A percentile compares a stretch with the other conserved stretches of the same genome.
phyloP scores from a whole-genome alignment of 352 stramenopile genomes.

The Aphanomyces astaci region DNA sequence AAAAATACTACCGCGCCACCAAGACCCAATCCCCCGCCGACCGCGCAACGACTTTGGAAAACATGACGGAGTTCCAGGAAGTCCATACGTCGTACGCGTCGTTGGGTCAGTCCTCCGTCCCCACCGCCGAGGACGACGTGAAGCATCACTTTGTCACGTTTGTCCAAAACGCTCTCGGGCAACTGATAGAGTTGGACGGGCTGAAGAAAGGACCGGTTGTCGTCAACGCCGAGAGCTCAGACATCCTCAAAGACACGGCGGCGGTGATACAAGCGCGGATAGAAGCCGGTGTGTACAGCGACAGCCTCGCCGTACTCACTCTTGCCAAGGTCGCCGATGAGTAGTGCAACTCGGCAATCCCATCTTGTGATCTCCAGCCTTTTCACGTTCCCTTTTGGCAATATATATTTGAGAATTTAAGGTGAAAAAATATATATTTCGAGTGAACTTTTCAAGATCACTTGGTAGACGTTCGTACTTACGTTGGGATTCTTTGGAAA shows the following conservation, averaged over 20 bases:
- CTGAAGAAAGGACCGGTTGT: slow-evolving; percentile 16
- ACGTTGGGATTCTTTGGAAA: no score
- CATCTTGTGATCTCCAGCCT: no score
- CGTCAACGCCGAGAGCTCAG: not conserved
- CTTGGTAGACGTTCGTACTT: no score
- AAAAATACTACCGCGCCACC: slow-evolving; percentile 7
- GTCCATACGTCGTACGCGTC: slow-evolving; percentile 15
- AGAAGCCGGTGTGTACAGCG: slow-evolving; percentile 15
- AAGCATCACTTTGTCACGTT: slow-evolving; percentile 23
- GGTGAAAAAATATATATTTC: no score
- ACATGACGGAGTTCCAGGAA: slow-evolving; percentile 20
- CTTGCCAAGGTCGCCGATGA: slow-evolving; percentile 18
- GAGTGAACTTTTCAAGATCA: no score
- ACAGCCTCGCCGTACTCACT: slow-evolving; percentile 21
- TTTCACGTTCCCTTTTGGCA: no score
- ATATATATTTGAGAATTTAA: no score
- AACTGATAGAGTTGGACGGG: slow-evolving; percentile 19
- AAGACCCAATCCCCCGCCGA: slow-evolving; percentile 2
- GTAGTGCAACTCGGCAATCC: not conserved
- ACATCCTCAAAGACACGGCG: slow-evolving; percentile 10
- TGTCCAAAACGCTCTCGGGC: slow-evolving; percentile 6
- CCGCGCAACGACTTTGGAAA: slow-evolving; percentile 14
- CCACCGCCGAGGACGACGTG: slow-evolving; percentile 11
- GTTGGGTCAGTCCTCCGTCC: not conserved
- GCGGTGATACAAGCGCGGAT: slow-evolving; percentile 4